Evolutionary conservation across 371 early-diverging fungal genomes (phyloP).

Genomic region (Syncephalastrum contaminatum): DNA sequence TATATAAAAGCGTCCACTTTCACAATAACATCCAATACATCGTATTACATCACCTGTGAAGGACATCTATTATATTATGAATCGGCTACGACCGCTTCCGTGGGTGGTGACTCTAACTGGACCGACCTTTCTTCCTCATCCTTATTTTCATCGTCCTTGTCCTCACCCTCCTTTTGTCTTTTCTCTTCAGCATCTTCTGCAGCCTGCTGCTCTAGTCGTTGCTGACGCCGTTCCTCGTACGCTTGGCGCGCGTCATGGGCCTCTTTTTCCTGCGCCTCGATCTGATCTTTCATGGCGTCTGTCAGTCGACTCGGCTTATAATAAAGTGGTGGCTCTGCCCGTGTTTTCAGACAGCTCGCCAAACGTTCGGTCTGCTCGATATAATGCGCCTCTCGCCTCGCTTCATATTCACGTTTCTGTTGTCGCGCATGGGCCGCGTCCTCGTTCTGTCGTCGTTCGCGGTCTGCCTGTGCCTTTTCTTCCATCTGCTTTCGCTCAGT

Average conservation of each 20-base stretch:
- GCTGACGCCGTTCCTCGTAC: slow-evolving; percentile 22
- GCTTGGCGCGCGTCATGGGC: slow-evolving; percentile 18
- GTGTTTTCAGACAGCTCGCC: slow-evolving; percentile 47
- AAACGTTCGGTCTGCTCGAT: slow-evolving; percentile 23
- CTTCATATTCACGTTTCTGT: slow-evolving; percentile 4
- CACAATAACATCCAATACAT: too few relatives aligned
- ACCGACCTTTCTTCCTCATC: slow-evolving; percentile 2
- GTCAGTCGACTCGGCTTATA: slow-evolving; percentile 51
- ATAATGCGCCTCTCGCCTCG: slow-evolving; percentile 21
- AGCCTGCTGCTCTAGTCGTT: slow-evolving; percentile 14
- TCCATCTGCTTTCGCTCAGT: slow-evolving; percentile 45
- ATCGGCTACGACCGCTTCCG: slow-evolving; percentile 15
- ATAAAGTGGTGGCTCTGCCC: slow-evolving; percentile 42
- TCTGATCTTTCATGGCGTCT: slow-evolving; percentile 20
- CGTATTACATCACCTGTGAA: too few relatives aligned
- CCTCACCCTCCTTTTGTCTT: slow-evolving; percentile 2
- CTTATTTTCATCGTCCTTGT: background rate
- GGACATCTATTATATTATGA: background rate
- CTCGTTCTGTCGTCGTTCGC: slow-evolving; percentile 33
- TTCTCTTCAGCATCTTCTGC: slow-evolving; percentile 7
- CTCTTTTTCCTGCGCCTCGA: slow-evolving; percentile 23
- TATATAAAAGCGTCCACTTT: too few relatives aligned
- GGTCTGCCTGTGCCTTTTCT: slow-evolving; percentile 39
- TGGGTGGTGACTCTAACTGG: slow-evolving; percentile 10
- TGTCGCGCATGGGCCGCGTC: slow-evolving; percentile 15